phyloP scores from a whole-genome alignment of 176 grass and related monocot genomes.

The Avena sativa region DNA sequence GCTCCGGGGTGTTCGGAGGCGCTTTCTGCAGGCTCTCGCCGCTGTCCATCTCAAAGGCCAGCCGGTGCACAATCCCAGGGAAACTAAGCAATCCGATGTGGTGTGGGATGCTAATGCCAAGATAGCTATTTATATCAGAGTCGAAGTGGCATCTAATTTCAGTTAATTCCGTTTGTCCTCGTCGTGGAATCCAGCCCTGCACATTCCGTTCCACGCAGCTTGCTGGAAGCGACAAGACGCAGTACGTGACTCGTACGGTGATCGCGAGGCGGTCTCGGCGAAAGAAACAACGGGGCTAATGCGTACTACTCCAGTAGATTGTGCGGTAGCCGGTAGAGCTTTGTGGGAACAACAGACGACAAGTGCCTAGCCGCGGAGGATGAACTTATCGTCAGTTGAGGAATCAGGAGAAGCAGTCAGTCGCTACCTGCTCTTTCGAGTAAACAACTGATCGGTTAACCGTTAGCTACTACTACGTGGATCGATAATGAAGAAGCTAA shows the following conservation, averaged over 20 bases:
- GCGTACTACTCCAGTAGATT: background rate
- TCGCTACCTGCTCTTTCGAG: background rate
- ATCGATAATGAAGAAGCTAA: background rate
- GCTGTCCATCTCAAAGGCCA: conserved; percentile 31
- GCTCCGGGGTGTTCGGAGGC: conserved; percentile 8
- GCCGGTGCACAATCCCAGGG: background rate
- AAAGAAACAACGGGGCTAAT: conserved; percentile 22
- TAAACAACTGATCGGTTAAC: background rate
- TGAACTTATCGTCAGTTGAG: background rate
- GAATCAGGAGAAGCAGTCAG: conserved; percentile 29
- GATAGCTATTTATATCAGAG: background rate
- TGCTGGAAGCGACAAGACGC: conserved; percentile 2
- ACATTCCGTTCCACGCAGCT: background rate
- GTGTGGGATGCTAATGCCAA: background rate
- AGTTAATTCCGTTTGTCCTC: background rate
- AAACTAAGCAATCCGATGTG: too few species aligned
- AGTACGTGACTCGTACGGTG: background rate
- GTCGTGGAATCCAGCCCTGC: background rate
- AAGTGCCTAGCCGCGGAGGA: background rate
- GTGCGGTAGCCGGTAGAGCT: background rate
- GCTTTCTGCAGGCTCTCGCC: conserved; percentile 27
- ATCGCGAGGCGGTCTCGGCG: conserved; percentile 39
- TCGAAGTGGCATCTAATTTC: background rate
- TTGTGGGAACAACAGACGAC: conserved; percentile 19
- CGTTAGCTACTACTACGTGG: background rate